Base-by-base conservation (phyloP, 208 protist species). In the Hexamita inflata region DNA sequence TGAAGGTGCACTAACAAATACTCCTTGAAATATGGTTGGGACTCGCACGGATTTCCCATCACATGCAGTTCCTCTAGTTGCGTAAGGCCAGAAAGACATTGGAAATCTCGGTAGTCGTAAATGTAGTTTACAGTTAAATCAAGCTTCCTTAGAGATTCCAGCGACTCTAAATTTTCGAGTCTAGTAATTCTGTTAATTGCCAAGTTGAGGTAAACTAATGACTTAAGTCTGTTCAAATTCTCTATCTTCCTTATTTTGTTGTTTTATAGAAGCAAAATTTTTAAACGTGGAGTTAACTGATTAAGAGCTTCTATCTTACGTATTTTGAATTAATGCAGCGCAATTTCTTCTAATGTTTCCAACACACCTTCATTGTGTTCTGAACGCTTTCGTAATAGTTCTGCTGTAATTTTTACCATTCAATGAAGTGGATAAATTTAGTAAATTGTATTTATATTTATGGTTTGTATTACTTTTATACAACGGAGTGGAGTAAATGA, bases 101-200 rank as follows among this genome's bases (percentile, higher is more conserved):
- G 11, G 7, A 70, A 70, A 45, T 70, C 64, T 57, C n/a, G 38
- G n/a, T 70, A 70, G 42, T 94, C 90, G 0, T 73, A 85, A 30
- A 96, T 85, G 75, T 94, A 95, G 83, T 97, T 97, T 35, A 89
- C 75, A n/a, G 93, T 97, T 42, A 97, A 82, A 74, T 97, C 93
- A 1, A 97, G 86, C 76, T 93, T 92, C 74, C 88, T 86, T 26
- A 97, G 86, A 19, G 82, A 77, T 82, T 97, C 93, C 76, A 90
- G 94, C 7, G 86, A 83, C 45, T 92, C 87, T 0, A 97, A 82
- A 11, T 88, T 86, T 60, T 96, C 91, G 61, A 97, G 91, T 30
- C 77, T 75, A 0, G 73, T 87, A 70, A 97, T 90, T 81, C 92
- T 94, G 83, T 97, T 97, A 53, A 97, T 85, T 7, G 93, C 93